Percentiles rank a stretch among this genome's conserved stretches.
These are phyloP conservation scores for Cladorrhinum sp. DNA, from an alignment of 2,329 filamentous ascomycete species.

Conservation along the genomic window DNA sequence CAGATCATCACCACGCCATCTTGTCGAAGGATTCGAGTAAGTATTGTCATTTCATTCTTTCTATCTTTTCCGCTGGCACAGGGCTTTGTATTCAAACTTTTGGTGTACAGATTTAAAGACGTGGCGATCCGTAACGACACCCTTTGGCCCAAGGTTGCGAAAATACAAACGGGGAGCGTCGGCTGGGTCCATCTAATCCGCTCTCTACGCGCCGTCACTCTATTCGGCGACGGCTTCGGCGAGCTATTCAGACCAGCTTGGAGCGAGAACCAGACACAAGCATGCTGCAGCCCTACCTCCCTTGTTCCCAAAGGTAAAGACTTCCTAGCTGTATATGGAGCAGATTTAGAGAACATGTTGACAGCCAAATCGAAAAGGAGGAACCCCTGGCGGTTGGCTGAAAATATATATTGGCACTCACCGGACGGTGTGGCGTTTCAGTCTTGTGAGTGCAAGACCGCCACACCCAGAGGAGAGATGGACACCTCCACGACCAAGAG, in stretches of 20 bases:
- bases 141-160: not conserved
- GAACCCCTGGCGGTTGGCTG: not conserved
- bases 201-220: conserved; percentile 26
- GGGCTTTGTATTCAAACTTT: too few relatives aligned
- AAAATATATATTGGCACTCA: not conserved
- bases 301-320: not conserved
- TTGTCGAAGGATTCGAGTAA: not conserved
- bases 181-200: conserved; percentile 34
- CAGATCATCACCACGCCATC: not conserved
- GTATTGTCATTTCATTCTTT: too few relatives aligned
- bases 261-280: too few relatives aligned
- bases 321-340: not conserved
- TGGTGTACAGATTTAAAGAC: not conserved
- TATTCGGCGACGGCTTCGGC: conserved; percentile 26
- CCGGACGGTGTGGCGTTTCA: too few relatives aligned
- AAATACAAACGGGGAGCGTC: not conserved
- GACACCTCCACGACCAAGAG: too few relatives aligned
- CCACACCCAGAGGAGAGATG: too few relatives aligned
- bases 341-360: not conserved
- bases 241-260: conserved; percentile 19
- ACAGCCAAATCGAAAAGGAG: not conserved
- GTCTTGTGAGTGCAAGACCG: too few relatives aligned
- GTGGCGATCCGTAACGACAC: not conserved
- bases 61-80: too few relatives aligned
- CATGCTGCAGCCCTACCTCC: not conserved